Percentiles rank a stretch among this genome's conserved stretches.
Conservation (phyloP, 1,284 basidiomycete species). For the Trametes versicolor region DNA sequence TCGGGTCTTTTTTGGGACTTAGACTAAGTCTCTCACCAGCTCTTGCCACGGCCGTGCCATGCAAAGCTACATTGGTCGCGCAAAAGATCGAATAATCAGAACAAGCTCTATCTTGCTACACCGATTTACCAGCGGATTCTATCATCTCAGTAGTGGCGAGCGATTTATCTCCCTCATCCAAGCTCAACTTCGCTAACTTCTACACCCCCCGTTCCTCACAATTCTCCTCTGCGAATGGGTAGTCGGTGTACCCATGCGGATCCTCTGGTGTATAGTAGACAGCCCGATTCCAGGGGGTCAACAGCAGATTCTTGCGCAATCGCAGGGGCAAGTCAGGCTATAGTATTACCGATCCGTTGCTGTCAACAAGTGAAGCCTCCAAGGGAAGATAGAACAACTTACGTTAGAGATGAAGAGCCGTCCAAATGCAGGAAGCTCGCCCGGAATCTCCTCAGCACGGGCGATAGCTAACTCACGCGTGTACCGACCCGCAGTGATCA, state of each 20-base stretch:
- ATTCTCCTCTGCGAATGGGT: conserved; percentile 45
- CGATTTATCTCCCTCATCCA: too few species aligned
- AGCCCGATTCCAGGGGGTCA: conserved; percentile 44
- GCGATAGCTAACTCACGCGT: conserved; percentile 41
- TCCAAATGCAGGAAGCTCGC: conserved; percentile 57
- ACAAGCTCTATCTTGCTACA: too few species aligned
- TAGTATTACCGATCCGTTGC: background rate
- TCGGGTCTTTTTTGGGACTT: background rate
- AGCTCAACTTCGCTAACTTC: background rate
- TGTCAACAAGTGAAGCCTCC: background rate
- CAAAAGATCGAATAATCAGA: too few species aligned
- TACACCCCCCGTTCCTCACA: conserved; percentile 7
- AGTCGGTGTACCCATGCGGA: conserved; percentile 51
- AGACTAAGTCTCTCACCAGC: background rate
- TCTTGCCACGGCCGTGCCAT: too few species aligned
- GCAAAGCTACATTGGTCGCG: too few species aligned
- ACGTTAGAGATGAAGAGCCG: conserved; percentile 59
- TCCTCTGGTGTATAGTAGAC: conserved; percentile 48
- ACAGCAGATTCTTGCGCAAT: conserved; percentile 46
- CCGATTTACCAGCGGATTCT: too few species aligned
- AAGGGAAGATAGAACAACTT: conserved; percentile 2
- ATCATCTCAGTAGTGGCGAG: too few species aligned
- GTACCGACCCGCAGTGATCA: conserved; percentile 52
- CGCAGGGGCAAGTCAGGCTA: conserved; percentile 65
- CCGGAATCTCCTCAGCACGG: conserved; percentile 43